Evolutionary conservation across 2,329 filamentous ascomycete genomes (phyloP).

Genomic region (Dactylonectria estremocensis): DNA sequence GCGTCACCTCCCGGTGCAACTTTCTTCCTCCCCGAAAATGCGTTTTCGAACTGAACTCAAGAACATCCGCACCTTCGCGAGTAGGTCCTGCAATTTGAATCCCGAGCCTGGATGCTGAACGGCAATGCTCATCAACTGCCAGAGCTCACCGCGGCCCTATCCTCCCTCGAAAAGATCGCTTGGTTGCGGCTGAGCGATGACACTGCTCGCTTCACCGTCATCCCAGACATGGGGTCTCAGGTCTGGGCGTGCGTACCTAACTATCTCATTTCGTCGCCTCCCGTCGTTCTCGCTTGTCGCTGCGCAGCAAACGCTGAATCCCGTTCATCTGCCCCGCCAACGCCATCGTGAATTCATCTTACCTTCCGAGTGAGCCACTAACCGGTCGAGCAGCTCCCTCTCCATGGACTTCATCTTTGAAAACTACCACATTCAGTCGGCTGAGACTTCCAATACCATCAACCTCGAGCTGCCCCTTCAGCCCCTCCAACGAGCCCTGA

Average conservation of each 20-base stretch:
- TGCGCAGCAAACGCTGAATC: not conserved
- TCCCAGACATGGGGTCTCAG: constrained; percentile 94
- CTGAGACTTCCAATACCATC: constrained; percentile 87
- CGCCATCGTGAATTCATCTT: not conserved
- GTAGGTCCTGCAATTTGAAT: constrained; percentile 55
- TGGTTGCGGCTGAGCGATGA: constrained; percentile 93
- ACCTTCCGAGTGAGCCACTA: constrained; percentile 17
- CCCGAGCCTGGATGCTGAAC: not conserved
- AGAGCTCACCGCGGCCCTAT: constrained; percentile 77
- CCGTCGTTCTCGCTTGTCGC: not conserved
- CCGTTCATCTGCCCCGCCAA: not conserved
- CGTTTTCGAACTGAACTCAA: constrained; percentile 77
- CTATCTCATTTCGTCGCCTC: not conserved
- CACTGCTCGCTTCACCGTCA: constrained; percentile 92
- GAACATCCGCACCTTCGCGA: constrained; percentile 77
- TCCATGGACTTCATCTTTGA: constrained; percentile 89
- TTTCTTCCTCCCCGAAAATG: constrained; percentile 59
- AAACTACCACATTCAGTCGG: constrained; percentile 87
- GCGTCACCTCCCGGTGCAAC: constrained; percentile 10
- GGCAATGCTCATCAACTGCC: constrained; percentile 12
- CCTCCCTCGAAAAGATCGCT: constrained; percentile 83
- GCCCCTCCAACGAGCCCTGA: constrained; percentile 90
- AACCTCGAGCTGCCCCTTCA: constrained; percentile 96
- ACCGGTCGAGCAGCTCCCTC: constrained; percentile 62
- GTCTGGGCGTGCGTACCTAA: constrained; percentile 84